Base-by-base conservation (phyloP, 495 filamentous ascomycete genomes). In the Penicillium canescens region DNA sequence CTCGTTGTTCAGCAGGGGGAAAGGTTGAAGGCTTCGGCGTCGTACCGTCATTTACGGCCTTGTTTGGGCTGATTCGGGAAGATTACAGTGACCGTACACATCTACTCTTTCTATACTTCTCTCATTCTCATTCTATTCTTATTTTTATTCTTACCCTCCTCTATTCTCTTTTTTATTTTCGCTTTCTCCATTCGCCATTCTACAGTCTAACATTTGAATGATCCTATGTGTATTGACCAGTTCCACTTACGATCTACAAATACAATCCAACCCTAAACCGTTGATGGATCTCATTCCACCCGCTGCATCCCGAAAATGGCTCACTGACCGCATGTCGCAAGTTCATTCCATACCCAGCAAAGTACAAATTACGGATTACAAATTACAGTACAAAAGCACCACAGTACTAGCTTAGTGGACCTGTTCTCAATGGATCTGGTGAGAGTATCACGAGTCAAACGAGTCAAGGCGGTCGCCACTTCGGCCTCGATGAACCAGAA, bases 221-320 rank as follows among this genome's bases (percentile, higher is more conserved):
- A 18, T 18, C 18, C 1, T 47, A 35, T 26, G 23, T 47, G 44
- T 28, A 16, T 46, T 28, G 2, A 18, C 18, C 11, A 28, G 14
- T 42, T 52, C 47, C 18, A 18, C 18, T 18, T 18, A 18, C 47
- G 42, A 47, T 18, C 31, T 23, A 33, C 44, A 14, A 46, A 46
- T 46, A 46, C 55, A 38, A n/a, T 21, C 14, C 42, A 53, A 49
- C 50, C 56, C 50, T 50, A 50, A 58, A 31, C 57, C 34, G 50
- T 55, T 42, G 54, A 63, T 49, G 57, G 61, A 64, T 62, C 59
- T 58, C 61, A 64, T 59, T 62, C 52, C 59, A 49, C 59, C 62
- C 62, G 59, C 62, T 46, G 59, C 36, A 39, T 65, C 62, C 62
- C 62, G 62, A 62, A 58, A 57, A 52, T 59, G 34, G 49, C 51